Percentiles rank a stretch among this genome's conserved stretches.
These are phyloP conservation scores for Hyaloscypha variabilis DNA, from an alignment of 495 filamentous ascomycete species.

Conservation along the genomic window DNA sequence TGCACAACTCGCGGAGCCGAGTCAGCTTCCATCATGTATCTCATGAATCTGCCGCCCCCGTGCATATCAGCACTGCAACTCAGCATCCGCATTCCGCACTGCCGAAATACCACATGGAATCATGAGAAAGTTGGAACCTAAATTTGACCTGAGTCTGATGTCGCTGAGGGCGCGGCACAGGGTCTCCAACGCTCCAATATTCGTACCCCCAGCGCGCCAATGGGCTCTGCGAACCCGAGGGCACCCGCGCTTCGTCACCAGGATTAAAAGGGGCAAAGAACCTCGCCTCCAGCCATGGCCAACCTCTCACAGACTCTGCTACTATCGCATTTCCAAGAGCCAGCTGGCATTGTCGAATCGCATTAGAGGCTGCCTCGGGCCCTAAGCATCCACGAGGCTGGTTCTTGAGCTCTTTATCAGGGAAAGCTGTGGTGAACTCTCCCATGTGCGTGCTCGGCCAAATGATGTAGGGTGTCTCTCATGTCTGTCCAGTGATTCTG, in stretches of 20 bases:
- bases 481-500: not conserved
- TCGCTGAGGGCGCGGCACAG: not conserved
- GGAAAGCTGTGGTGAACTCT: not conserved
- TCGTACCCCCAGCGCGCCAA: not conserved
- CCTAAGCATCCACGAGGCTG: not conserved
- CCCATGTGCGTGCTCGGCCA: not conserved
- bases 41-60: not conserved
- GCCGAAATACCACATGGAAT: not conserved
- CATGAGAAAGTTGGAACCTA: not conserved
- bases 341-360: not conserved
- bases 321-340: not conserved
- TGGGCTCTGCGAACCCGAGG: not conserved
- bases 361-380: not conserved
- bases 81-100: not conserved
- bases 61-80: conserved; percentile 2
- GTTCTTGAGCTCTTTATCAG: not conserved
- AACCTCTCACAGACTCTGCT: not conserved
- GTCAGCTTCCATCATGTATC: not conserved
- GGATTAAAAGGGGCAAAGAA: not conserved
- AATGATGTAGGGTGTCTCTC: not conserved
- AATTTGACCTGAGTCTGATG: not conserved
- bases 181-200: not conserved
- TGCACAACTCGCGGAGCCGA: not conserved
- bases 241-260: not conserved
- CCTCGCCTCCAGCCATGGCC: not conserved